phyloP scores from a whole-genome alignment of 2,329 filamentous ascomycete species.

The Botrytis galanthina region DNA sequence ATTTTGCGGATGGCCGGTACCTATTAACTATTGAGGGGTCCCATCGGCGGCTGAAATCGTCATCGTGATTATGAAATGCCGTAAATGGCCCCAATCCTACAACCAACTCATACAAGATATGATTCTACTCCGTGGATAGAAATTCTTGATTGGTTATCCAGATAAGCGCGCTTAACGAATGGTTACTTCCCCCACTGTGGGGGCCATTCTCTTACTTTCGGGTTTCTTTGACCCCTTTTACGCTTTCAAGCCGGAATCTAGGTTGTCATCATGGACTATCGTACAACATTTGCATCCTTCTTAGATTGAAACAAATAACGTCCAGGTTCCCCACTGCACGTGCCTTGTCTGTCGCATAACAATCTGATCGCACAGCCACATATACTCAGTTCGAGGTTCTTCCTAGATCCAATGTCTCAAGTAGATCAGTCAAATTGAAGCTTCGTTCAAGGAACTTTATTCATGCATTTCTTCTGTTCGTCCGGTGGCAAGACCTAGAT shows the following conservation, averaged over 20 bases:
- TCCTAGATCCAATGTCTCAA: background rate
- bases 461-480: slow-evolving; percentile 1
- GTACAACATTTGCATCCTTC: background rate
- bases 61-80: background rate
- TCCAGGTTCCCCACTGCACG: background rate
- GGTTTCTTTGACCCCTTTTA: background rate
- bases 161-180: background rate
- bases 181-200: background rate
- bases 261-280: background rate
- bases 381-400: background rate
- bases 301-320: background rate
- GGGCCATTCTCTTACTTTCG: background rate
- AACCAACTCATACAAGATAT: background rate
- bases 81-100: background rate
- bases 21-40: background rate
- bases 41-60: background rate
- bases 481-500: background rate
- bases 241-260: background rate
- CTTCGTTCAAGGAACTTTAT: background rate
- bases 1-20: background rate
- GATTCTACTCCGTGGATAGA: background rate
- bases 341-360: background rate
- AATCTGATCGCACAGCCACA: background rate
- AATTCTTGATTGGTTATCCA: too few relatives aligned
- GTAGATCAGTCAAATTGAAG: background rate